Conservation (phyloP, 2,329 filamentous ascomycete genomes). For the Colletotrichum costaricense region DNA sequence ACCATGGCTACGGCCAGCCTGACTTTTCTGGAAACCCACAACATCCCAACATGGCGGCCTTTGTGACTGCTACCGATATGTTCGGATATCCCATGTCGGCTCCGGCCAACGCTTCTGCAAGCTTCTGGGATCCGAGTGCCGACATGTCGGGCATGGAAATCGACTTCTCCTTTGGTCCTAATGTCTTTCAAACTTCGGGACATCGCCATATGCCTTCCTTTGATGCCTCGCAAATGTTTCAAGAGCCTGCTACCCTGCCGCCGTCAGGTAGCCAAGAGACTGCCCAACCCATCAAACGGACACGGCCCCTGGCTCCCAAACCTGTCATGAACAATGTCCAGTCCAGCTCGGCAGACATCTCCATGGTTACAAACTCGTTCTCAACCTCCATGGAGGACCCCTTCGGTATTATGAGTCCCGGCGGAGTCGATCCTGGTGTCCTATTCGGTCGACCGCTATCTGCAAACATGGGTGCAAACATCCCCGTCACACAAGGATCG, state of each 20-base stretch:
- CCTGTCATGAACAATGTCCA: constrained; percentile 48
- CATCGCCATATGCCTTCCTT: constrained; percentile 63
- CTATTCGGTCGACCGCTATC: constrained; percentile 65
- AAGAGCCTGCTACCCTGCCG: constrained; percentile 52
- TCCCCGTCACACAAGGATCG: constrained; percentile 37
- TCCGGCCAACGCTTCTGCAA: constrained; percentile 60
- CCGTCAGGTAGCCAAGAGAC: constrained; percentile 37
- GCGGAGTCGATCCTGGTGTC: constrained; percentile 69
- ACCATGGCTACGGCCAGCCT: constrained; percentile 62
- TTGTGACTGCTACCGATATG: constrained; percentile 63
- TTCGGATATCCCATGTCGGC: constrained; percentile 72
- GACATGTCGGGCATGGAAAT: constrained; percentile 68
- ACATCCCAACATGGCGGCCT: constrained; percentile 59
- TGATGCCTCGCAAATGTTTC: constrained; percentile 67
- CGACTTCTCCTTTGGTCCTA: constrained; percentile 62
- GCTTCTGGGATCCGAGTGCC: constrained; percentile 67
- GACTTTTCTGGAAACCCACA: constrained; percentile 63
- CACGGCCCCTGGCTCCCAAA: constrained; percentile 63
- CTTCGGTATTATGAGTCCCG: constrained; percentile 60
- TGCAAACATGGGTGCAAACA: constrained; percentile 56
- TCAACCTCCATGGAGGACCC: constrained; percentile 59
- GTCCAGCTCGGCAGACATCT: constrained; percentile 29
- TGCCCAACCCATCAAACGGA: constrained; percentile 51
- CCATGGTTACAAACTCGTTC: constrained; percentile 55
- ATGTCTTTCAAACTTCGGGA: constrained; percentile 56